Conservation (phyloP, 805 yeast genomes). For the Kluyveromyces lactis region DNA sequence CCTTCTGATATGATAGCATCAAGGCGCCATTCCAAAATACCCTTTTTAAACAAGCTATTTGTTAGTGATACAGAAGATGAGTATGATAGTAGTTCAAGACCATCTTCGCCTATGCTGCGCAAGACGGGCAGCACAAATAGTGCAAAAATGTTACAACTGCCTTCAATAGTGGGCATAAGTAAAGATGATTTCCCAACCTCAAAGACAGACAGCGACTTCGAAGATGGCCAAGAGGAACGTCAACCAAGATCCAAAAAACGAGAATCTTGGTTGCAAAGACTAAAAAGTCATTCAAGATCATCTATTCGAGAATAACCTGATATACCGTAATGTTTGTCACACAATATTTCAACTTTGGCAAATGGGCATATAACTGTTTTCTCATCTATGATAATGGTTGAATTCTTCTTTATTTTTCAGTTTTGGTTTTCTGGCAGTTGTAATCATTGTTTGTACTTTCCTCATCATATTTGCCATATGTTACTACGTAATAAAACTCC, state of each 20-base stretch:
- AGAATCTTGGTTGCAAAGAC: conserved; percentile 39
- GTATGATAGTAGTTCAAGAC: conserved; percentile 12
- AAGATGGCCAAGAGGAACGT: conserved; percentile 12
- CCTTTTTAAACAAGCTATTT: conserved; percentile 25
- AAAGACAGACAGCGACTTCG: conserved; percentile 14
- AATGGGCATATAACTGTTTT: neutral
- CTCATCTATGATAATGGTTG: neutral
- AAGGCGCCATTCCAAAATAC: conserved; percentile 18
- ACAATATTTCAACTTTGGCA: too few relatives aligned
- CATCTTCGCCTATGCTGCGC: neutral
- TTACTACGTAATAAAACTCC: too few relatives aligned
- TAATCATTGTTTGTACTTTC: neutral
- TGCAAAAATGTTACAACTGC: conserved; percentile 6
- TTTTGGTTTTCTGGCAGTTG: neutral
- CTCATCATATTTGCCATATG: too few relatives aligned
- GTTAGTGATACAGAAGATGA: conserved; percentile 27
- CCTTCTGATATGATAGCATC: conserved; percentile 28
- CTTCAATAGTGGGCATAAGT: conserved; percentile 6
- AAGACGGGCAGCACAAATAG: neutral
- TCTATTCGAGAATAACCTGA: conserved; percentile 5
- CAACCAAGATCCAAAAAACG: conserved; percentile 25
- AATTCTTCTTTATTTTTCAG: neutral
- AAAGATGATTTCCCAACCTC: conserved; percentile 7
- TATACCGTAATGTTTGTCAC: too few relatives aligned
- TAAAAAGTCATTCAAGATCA: conserved; percentile 33